These are phyloP conservation scores for Cnidoscolus chayamansa DNA, from an alignment of 441 rosid genomes.

Conservation along the genomic window DNA sequence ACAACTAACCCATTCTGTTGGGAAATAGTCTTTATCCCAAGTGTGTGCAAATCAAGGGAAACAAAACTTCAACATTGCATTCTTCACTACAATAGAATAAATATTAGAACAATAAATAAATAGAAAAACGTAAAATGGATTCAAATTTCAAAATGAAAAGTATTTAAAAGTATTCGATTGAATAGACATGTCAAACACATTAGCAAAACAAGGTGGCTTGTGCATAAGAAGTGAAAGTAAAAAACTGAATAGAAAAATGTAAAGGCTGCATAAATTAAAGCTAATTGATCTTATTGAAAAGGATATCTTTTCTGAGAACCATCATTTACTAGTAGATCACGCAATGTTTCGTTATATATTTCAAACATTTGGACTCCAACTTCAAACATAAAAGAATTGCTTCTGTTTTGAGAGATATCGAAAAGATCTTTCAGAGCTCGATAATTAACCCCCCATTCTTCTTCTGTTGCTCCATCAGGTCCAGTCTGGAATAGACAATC, in stretches of 20 bases:
- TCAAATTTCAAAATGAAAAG: background rate
- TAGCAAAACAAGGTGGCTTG: background rate
- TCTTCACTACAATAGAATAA: background rate
- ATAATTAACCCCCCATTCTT: conserved; percentile 94
- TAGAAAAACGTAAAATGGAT: background rate
- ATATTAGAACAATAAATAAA: background rate
- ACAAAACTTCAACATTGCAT: conserved; percentile 15
- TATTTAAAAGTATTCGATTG: background rate
- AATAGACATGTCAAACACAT: background rate
- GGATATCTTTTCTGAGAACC: conserved; percentile 84
- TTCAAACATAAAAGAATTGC: conserved; percentile 52
- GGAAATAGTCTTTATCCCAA: conserved; percentile 79
- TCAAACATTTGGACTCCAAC: conserved; percentile 91
- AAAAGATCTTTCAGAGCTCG: conserved; percentile 92
- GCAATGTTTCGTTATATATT: conserved; percentile 92
- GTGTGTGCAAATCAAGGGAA: conserved; percentile 81
- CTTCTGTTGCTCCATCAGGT: conserved; percentile 65
- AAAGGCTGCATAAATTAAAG: background rate
- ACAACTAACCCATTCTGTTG: conserved; percentile 89
- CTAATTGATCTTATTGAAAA: conserved; percentile 19
- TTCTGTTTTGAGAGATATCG: conserved; percentile 60
- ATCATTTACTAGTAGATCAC: conserved; percentile 65
- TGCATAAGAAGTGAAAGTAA: background rate
- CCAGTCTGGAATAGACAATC: conserved; percentile 55
- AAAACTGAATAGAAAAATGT: background rate